Conservation (phyloP, 2,329 filamentous ascomycete species). For the Stemphylium beticola region DNA sequence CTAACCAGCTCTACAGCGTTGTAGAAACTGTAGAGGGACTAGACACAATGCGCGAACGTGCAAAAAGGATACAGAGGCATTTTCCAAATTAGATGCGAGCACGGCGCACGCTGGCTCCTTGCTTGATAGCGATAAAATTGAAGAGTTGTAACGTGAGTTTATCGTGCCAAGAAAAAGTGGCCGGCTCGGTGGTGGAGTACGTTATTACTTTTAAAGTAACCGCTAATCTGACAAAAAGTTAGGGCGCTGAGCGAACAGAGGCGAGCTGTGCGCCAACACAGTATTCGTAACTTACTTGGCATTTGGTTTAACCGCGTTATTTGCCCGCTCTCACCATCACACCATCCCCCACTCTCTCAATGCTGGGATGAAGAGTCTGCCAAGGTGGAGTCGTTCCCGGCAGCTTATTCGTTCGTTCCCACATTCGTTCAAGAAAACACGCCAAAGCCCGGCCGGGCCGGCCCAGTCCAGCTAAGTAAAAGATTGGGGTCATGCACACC, state of each 20-base stretch:
- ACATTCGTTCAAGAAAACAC: neutral
- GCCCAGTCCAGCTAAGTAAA: too few relatives aligned
- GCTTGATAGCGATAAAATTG: neutral
- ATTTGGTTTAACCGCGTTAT: neutral
- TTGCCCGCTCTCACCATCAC: neutral
- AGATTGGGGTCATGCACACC: neutral
- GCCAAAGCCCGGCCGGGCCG: neutral
- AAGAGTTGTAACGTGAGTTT: too few relatives aligned
- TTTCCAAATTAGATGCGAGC: neutral
- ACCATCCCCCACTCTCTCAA: neutral
- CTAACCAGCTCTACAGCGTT: too few relatives aligned
- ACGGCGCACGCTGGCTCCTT: neutral
- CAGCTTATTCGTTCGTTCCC: neutral
- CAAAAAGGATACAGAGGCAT: neutral
- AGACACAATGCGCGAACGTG: neutral
- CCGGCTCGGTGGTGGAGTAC: too few relatives aligned
- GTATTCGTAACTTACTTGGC: neutral
- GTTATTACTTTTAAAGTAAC: too few relatives aligned
- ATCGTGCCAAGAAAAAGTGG: too few relatives aligned
- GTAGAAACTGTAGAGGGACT: neutral
- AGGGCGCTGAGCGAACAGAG: too few relatives aligned
- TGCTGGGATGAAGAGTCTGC: too few relatives aligned
- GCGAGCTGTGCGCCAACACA: too few relatives aligned
- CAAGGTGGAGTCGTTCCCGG: too few relatives aligned
- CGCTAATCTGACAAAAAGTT: too few relatives aligned